Evolutionary conservation across 2,329 filamentous ascomycete species (phyloP), one percentile per base, ranked within the genome.

Genomic region (Lasiodiplodia sp.): DNA sequence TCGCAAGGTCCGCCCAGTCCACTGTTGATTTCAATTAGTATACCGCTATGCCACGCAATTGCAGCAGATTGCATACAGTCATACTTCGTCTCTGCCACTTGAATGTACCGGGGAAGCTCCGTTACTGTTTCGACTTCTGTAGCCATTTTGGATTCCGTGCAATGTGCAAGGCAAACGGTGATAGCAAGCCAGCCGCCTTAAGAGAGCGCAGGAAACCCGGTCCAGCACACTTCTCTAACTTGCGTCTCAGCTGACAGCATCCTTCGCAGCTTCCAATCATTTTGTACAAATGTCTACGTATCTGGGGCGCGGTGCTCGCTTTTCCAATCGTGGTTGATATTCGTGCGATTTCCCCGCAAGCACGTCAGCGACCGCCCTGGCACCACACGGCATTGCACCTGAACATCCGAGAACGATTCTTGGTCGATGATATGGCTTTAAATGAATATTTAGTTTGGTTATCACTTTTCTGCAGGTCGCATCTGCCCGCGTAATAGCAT

Each of bases 1-100:
- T 70, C 5, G 71, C 63, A 18, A 72, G 69, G 38, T 73, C 72
- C 5, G 73, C 73, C 71, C 72, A 75, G 12, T 74, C 71, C n/a
- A 75, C 60, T 64, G 28, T 64, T 28, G 4, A 21, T 28, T n/a
- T 21, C 10, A n/a, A 12, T 64, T n/a, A 52, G 25, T n/a, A 57
- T 11, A 8, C 5, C 18, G 2, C 2, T n/a, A 12, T 34, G 5
- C 2, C 7, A 31, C 8, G 5, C 4, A 28, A 12, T 16, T 25
- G 2, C 7, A 31, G 16, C 28, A 38, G 18, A 6, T 11, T 23
- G 25, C 47, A 25, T 64, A 64, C 60, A 31, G 14, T 64, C 60
- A 64, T 64, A 18, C 25, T 52, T 64, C 23, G 60, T 64, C 21
- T 64, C 60, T n/a, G 47, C 28, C 14, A 64, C 28, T n/a, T 64